Percentiles rank a stretch among this genome's conserved stretches.
phyloP scores from a whole-genome alignment of 2,329 filamentous ascomycete species.

The Aspergillus hortae region DNA sequence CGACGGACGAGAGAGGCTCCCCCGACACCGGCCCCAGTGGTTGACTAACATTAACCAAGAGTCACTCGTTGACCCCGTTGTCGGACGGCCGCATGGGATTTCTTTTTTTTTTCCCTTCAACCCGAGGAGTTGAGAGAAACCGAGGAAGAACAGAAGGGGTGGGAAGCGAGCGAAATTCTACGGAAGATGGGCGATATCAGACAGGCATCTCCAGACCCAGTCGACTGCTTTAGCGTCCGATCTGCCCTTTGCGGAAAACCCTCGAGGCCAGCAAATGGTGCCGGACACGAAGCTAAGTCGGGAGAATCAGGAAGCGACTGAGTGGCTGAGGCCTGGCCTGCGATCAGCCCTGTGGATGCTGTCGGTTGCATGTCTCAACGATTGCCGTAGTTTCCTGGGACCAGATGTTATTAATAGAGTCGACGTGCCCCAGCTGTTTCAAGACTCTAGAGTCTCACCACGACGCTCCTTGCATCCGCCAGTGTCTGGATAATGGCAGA shows the following conservation, averaged over 20 bases:
- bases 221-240: slow-evolving; percentile 1
- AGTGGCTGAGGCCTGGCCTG: slow-evolving; percentile 13
- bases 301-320: slow-evolving; percentile 30
- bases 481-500: no score
- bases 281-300: slow-evolving; percentile 18
- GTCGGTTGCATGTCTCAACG: background rate
- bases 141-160: background rate
- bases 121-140: background rate
- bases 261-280: slow-evolving; percentile 19
- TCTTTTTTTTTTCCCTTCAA: background rate
- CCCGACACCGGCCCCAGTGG: slow-evolving; percentile 23
- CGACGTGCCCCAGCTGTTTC: no score
- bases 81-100: no score
- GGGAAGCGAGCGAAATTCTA: background rate
- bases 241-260: background rate
- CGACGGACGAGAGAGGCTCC: slow-evolving; percentile 17
- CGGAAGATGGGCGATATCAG: background rate
- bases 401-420: background rate
- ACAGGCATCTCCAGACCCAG: slow-evolving; percentile 1
- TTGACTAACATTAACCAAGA: slow-evolving; percentile 8
- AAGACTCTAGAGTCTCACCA: no score
- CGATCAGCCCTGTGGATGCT: slow-evolving; percentile 11
- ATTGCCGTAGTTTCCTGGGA: background rate
- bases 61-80: slow-evolving; percentile 2
- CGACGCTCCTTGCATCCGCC: no score